A percentile compares a stretch with the other conserved stretches of the same genome.
Conservation (phyloP, 2,329 filamentous ascomycete genomes). For the Colletotrichum scovillei region DNA sequence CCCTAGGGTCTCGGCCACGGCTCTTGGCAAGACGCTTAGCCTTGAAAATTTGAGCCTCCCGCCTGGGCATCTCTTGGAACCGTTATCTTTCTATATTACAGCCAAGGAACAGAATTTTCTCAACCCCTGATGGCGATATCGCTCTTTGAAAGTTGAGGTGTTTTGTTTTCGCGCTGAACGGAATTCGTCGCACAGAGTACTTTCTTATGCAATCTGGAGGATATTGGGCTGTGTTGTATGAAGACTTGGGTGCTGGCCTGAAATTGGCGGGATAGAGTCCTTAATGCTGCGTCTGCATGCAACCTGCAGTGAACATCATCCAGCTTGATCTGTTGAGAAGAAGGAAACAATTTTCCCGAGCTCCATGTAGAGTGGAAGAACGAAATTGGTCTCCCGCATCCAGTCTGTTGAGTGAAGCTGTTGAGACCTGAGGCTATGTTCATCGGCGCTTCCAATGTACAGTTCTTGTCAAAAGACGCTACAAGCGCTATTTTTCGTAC, state of each 20-base stretch:
- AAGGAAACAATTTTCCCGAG: too few relatives aligned
- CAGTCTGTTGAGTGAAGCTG: background rate
- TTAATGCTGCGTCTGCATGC: too few relatives aligned
- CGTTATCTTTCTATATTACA: background rate
- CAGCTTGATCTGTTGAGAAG: too few relatives aligned
- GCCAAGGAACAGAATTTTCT: background rate
- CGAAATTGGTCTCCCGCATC: background rate
- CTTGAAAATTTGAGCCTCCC: background rate
- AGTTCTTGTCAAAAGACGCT: background rate
- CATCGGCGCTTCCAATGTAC: background rate
- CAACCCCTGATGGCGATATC: background rate
- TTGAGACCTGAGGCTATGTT: background rate
- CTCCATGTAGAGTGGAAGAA: background rate
- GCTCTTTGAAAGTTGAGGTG: background rate
- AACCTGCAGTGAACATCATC: too few relatives aligned
- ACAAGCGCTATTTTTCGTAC: background rate
- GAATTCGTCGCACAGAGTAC: too few relatives aligned
- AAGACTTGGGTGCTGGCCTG: too few relatives aligned
- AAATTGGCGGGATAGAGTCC: background rate
- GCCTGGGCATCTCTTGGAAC: background rate
- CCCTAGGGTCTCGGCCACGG: background rate
- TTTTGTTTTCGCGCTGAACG: background rate
- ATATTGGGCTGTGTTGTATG: too few relatives aligned
- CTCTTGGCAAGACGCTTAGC: background rate
- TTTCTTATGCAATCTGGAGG: too few relatives aligned